Conservation (phyloP, 1,284 basidiomycete genomes). For the Apiotrichum siamense region DNA sequence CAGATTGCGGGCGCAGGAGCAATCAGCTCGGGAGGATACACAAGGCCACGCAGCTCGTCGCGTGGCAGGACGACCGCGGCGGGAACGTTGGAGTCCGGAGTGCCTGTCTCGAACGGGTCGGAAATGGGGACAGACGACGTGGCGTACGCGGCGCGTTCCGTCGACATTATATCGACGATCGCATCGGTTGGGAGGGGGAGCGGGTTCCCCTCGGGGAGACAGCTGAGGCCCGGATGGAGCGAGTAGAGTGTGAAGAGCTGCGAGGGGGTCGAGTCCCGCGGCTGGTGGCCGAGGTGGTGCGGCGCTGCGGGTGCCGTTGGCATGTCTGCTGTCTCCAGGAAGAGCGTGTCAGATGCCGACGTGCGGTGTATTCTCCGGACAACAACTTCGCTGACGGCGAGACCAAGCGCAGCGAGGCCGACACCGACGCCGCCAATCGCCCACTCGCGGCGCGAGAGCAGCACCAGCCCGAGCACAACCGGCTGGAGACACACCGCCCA, state of each 20-base stretch:
- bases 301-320: slow-evolving; percentile 20
- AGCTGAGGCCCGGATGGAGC: slow-evolving; percentile 6
- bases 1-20: slow-evolving; percentile 69
- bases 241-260: slow-evolving; percentile 15
- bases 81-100: background rate
- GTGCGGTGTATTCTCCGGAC: slow-evolving; percentile 12
- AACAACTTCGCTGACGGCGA: slow-evolving; percentile 22
- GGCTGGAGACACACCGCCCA: slow-evolving; percentile 57
- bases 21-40: slow-evolving; percentile 72
- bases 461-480: slow-evolving; percentile 63
- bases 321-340: slow-evolving; percentile 8
- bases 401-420: slow-evolving; percentile 52
- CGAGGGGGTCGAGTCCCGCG: background rate
- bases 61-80: background rate
- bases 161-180: slow-evolving; percentile 67
- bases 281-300: background rate
- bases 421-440: slow-evolving; percentile 61
- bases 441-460: slow-evolving; percentile 62
- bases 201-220: slow-evolving; percentile 1
- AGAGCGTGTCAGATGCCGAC: background rate
- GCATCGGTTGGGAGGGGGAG: slow-evolving; percentile 10
- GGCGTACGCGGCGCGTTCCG: slow-evolving; percentile 53
- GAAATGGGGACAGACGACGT: slow-evolving; percentile 10
- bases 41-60: slow-evolving; percentile 50
- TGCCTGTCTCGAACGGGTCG: background rate